Conservation (phyloP, 2,329 filamentous ascomycete species). For the Mollisiaceae sp. region DNA sequence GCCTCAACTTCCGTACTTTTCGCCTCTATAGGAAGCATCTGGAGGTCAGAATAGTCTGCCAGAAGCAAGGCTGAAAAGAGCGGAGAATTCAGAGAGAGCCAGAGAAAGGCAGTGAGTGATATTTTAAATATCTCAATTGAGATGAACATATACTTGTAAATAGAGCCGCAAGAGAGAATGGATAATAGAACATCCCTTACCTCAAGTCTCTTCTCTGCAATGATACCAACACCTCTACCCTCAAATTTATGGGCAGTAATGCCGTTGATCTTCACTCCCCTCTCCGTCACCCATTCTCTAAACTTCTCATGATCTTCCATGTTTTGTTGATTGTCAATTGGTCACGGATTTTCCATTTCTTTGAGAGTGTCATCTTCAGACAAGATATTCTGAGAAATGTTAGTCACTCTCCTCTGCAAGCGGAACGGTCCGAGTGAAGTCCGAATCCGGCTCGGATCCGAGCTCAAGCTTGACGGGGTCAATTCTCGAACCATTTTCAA, state of each 20-base stretch:
- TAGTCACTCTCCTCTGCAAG: constrained; percentile 7
- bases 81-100: neutral
- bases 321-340: constrained; percentile 6
- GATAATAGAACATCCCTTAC: constrained; percentile 48
- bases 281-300: constrained; percentile 66
- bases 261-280: constrained; percentile 70
- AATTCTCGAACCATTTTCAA: constrained; percentile 8
- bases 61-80: neutral
- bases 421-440: constrained; percentile 12
- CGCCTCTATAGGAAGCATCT: neutral
- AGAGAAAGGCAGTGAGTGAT: neutral
- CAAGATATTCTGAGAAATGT: neutral
- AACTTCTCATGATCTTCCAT: constrained; percentile 56
- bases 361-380: constrained; percentile 1
- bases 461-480: neutral
- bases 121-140: neutral
- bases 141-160: constrained; percentile 1
- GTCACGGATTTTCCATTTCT: constrained; percentile 11
- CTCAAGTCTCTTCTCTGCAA: constrained; percentile 70
- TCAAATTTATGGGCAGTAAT: constrained; percentile 71
- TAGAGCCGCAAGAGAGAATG: neutral
- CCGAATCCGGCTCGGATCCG: constrained; percentile 7
- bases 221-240: constrained; percentile 77
- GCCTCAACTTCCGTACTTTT: neutral
- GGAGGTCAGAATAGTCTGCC: neutral